Conservation (phyloP, 2,329 filamentous ascomycete species). For the Colletotrichum melonis region DNA sequence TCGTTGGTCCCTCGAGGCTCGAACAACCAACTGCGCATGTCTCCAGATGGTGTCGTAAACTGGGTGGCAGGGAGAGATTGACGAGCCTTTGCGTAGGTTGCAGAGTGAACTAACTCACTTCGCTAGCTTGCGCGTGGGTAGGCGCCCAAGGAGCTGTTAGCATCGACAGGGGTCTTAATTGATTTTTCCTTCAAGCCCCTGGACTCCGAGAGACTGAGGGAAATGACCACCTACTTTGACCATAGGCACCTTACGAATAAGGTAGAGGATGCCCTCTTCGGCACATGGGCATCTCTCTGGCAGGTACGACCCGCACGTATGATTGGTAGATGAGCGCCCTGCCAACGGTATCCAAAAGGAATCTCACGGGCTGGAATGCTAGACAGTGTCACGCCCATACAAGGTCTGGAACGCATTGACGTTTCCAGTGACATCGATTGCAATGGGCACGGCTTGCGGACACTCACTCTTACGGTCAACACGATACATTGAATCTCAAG, state of each 20-base stretch:
- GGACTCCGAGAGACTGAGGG: not conserved
- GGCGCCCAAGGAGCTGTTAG: not conserved
- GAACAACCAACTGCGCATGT: not conserved
- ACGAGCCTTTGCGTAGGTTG: not conserved
- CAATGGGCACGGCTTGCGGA: not conserved
- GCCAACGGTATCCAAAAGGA: not conserved
- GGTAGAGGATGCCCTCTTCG: not conserved
- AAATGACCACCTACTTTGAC: not conserved
- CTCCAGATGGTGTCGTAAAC: not conserved
- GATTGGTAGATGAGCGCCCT: not conserved
- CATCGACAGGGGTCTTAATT: constrained; percentile 22
- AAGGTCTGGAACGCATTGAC: not conserved
- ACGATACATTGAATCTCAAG: not conserved
- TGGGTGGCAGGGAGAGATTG: not conserved
- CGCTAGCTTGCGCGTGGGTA: not conserved
- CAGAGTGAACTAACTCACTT: too few relatives aligned
- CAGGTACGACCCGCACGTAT: not conserved
- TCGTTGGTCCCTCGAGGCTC: too few relatives aligned
- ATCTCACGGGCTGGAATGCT: not conserved
- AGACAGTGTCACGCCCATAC: not conserved
- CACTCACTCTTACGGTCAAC: not conserved
- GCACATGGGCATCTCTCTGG: not conserved
- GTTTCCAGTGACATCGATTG: not conserved
- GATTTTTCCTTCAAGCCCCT: not conserved
- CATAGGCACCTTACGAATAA: not conserved